phyloP scores from a whole-genome alignment of 306 rosid species.

The Cucurbita ficifolia region DNA sequence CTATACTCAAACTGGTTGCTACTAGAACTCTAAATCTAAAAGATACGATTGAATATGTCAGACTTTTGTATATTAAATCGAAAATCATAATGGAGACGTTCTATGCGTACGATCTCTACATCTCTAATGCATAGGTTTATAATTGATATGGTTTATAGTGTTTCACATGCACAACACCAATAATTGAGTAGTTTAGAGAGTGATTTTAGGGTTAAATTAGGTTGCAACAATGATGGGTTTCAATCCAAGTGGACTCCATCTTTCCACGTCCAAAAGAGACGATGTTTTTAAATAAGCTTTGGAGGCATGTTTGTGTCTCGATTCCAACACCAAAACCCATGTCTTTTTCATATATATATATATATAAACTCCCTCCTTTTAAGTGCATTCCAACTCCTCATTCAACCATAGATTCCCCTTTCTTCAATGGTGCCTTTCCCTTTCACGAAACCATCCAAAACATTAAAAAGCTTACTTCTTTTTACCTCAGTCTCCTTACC shows the following conservation, averaged over 20 bases:
- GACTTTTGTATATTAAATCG: no score
- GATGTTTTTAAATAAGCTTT: background rate
- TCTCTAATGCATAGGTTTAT: no score
- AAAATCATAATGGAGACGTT: no score
- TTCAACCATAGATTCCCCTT: conserved; percentile 37
- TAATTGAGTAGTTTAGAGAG: background rate
- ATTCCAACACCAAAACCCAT: background rate
- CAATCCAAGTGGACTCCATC: background rate
- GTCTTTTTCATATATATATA: background rate
- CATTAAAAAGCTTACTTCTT: background rate
- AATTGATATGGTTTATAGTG: no score
- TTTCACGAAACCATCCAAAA: conserved; percentile 7
- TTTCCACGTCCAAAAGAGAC: conserved; percentile 7
- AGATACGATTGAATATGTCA: no score
- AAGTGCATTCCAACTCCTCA: conserved; percentile 99
- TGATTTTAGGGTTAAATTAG: background rate
- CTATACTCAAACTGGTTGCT: no score
- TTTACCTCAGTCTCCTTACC: background rate
- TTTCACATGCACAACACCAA: background rate
- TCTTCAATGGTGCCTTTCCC: background rate
- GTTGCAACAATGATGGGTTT: background rate
- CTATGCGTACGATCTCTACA: no score
- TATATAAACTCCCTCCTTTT: conserved; percentile 33
- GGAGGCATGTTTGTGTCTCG: conserved; percentile 1
- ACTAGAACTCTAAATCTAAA: no score